Percentiles rank a stretch among this genome's conserved stretches.
Conservation (phyloP, 1,284 basidiomycete genomes). For the Austropuccinia psidii region DNA sequence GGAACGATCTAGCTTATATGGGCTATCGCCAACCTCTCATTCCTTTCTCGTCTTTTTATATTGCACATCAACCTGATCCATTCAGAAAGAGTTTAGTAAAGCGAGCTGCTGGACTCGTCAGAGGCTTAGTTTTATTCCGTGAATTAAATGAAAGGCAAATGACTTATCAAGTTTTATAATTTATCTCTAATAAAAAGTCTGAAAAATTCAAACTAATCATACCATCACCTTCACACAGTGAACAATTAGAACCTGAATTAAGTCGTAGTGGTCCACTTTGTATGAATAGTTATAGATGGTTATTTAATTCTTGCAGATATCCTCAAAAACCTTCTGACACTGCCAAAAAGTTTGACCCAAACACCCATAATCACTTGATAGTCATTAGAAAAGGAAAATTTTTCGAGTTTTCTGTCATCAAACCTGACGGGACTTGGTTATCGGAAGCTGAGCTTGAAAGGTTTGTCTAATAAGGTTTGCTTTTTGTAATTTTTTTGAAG, state of each 20-base stretch:
- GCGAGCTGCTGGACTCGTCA: conserved; percentile 70
- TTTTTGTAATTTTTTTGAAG: not conserved
- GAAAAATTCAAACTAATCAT: not conserved
- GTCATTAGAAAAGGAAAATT: conserved; percentile 88
- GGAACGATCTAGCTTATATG: conserved; percentile 78
- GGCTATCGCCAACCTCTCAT: conserved; percentile 65
- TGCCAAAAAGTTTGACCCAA: conserved; percentile 70
- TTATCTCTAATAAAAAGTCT: not conserved
- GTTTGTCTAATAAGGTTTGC: conserved; percentile 46
- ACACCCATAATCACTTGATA: conserved; percentile 74
- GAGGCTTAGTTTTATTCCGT: conserved; percentile 74
- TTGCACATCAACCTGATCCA: conserved; percentile 64
- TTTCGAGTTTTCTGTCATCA: conserved; percentile 65
- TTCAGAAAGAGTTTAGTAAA: conserved; percentile 46
- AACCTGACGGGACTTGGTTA: conserved; percentile 59
- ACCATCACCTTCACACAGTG: conserved; percentile 50
- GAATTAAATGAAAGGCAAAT: conserved; percentile 71
- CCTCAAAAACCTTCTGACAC: conserved; percentile 76
- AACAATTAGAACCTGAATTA: conserved; percentile 81
- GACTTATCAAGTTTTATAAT: conserved; percentile 45
- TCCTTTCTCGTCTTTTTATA: conserved; percentile 92
- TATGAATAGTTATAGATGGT: conserved; percentile 91
- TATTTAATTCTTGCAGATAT: conserved; percentile 86
- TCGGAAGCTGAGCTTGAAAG: conserved; percentile 70
- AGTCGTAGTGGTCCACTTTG: conserved; percentile 72